Evolutionary conservation across 495 filamentous ascomycete species (phyloP).

Genomic region (Aspergillus bertholletiae): DNA sequence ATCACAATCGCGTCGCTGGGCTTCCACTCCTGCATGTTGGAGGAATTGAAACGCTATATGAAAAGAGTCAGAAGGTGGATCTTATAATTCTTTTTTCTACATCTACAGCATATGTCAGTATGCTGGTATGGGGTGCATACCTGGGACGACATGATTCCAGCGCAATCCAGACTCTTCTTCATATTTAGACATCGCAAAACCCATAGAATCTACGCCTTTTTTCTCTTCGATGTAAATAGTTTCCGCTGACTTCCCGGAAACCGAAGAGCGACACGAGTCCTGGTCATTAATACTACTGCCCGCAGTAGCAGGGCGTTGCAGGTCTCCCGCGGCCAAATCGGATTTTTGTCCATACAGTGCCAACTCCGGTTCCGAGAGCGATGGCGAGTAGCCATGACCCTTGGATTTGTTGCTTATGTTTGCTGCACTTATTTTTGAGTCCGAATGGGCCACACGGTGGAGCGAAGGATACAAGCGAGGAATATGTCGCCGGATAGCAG

Average conservation of each 20-base stretch:
- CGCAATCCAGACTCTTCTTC: conserved; percentile 35
- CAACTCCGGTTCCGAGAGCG: conserved; percentile 14
- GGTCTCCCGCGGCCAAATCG: neutral
- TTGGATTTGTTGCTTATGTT: conserved; percentile 2
- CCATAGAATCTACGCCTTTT: conserved; percentile 10
- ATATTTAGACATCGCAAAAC: conserved; percentile 18
- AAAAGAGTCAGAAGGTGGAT: neutral
- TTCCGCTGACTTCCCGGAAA: conserved; percentile 10
- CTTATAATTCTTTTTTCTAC: too few relatives aligned
- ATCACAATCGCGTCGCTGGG: conserved; percentile 34
- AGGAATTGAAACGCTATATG: conserved; percentile 35
- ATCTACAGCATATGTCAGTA: too few relatives aligned
- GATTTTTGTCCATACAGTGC: neutral
- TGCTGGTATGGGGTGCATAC: conserved; percentile 18
- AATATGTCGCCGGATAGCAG: conserved; percentile 31
- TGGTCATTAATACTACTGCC: conserved; percentile 6
- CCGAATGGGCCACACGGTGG: conserved; percentile 1
- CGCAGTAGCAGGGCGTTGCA: conserved; percentile 12
- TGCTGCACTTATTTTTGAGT: conserved; percentile 11
- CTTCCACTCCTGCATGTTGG: conserved; percentile 37
- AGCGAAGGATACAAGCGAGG: conserved; percentile 22
- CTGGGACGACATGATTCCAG: conserved; percentile 40
- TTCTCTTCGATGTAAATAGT: conserved; percentile 9
- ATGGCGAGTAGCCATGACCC: conserved; percentile 11
- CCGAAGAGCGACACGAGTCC: conserved; percentile 1